Evolutionary conservation across 2,329 filamentous ascomycete species (phyloP).

Genomic region (Thermothelomyces thermophilus): DNA sequence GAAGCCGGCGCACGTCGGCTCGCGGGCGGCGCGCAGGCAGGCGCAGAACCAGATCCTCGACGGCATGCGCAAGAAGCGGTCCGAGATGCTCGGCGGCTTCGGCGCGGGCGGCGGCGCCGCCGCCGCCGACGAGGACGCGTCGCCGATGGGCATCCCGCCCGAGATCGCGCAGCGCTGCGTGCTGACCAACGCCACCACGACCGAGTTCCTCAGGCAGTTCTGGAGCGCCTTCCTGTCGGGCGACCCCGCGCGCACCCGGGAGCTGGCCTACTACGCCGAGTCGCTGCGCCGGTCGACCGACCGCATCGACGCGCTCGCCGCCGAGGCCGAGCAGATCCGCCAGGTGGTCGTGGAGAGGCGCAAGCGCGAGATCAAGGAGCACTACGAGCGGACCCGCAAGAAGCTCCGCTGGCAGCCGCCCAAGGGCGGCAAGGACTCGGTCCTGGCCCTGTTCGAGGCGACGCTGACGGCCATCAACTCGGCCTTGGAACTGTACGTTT

Average conservation of each 20-base stretch:
- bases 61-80: conserved; percentile 55
- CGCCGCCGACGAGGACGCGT: conserved; percentile 34
- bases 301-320: conserved; percentile 73
- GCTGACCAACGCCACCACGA: conserved; percentile 81
- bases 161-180: conserved; percentile 53
- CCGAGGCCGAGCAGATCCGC: conserved; percentile 70
- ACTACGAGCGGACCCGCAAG: conserved; percentile 66
- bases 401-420: conserved; percentile 65
- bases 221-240: conserved; percentile 90
- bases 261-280: conserved; percentile 75
- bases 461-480: conserved; percentile 14
- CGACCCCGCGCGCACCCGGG: conserved; percentile 69
- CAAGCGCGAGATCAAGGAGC: conserved; percentile 63
- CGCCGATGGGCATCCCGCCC: conserved; percentile 49
- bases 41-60: conserved; percentile 62
- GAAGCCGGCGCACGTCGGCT: conserved; percentile 58
- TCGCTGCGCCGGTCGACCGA: conserved; percentile 70
- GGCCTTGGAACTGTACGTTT: conserved; percentile 17
- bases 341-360: conserved; percentile 58
- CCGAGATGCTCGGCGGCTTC: conserved; percentile 46
- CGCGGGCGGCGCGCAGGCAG: conserved; percentile 56
- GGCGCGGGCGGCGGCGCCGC: not conserved
- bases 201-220: conserved; percentile 96
- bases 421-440: conserved; percentile 67
- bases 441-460: conserved; percentile 66